A percentile compares a stretch with the other conserved stretches of the same genome.
Conservation (phyloP, 257 asterid species). For the Handroanthus guayacan region DNA sequence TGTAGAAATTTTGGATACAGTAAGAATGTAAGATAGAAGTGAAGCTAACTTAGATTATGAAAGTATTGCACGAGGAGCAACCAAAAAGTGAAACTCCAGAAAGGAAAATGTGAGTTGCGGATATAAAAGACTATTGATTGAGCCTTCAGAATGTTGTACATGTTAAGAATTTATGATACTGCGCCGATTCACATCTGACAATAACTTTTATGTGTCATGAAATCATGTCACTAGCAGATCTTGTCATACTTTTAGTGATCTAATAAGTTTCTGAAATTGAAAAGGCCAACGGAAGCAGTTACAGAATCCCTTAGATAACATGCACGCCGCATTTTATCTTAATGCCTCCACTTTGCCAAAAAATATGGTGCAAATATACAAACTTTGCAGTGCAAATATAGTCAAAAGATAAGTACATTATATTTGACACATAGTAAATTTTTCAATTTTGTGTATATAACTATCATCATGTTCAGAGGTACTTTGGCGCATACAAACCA, state of each 20-base stretch:
- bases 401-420: neutral
- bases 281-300: neutral
- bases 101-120: neutral
- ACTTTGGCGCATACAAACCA: neutral
- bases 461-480: neutral
- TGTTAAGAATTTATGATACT: neutral
- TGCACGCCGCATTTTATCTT: neutral
- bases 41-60: neutral
- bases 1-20: neutral
- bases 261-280: neutral
- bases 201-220: neutral
- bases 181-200: neutral
- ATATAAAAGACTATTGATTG: neutral
- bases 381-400: slow-evolving; percentile 9
- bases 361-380: neutral
- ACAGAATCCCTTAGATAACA: neutral
- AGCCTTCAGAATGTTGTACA: neutral
- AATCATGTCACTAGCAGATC: neutral
- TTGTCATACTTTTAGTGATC: neutral
- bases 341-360: neutral
- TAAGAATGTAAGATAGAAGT: neutral
- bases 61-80: slow-evolving; percentile 6
- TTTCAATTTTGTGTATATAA: neutral
- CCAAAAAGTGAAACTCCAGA: neutral
- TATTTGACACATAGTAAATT: neutral